Evolutionary conservation across 225 moss, liverwort and hornwort genomes (phyloP), one percentile per base, ranked within the genome.

Genomic region (Ulota crispa): DNA sequence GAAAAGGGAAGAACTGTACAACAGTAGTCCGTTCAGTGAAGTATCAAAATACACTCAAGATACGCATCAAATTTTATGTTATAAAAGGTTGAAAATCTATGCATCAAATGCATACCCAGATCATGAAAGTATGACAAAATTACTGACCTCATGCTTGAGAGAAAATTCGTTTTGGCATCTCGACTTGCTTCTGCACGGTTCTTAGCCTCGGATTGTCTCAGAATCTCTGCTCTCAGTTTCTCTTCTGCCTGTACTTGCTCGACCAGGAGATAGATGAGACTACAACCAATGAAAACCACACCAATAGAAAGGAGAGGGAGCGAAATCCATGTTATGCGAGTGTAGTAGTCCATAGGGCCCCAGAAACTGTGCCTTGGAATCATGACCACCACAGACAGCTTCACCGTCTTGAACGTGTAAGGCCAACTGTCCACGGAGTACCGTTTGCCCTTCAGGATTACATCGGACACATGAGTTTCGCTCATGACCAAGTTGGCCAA

Each of bases 91-190:
- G 15, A 68, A 24, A 41, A 62, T 14, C 8, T 26, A 13, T 75
- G 62, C 32, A 41, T 32, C 24, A 18, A 52, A 27, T 80, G 70
- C 42, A 60, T 42, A 32, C 45, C 24, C 70, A 76, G 65, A 28
- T 42, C 43, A 60, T 20, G 26, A 52, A 65, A 50, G 43, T 3
- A 23, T 28, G 64, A 78, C 34, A 57, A 16, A 39, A 57, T 56
- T 27, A 87, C 84, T 71, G 30, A 94, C 94, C 93, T 95, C 94
- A 95, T 95, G 77, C 90, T 90, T 52, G 94, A 93, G 20, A 95
- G 87, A 56, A 95, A 95, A 68, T 82, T 93, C 68, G 94, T 93
- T 90, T 95, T 95, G 24, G 94, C 94, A 84, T 95, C 94, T 72
- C 94, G 86, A 79, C 93, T 95, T 65, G 93, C 92, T 92, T 93